Evolutionary conservation across 2,329 filamentous ascomycete species (phyloP), one percentile per base, ranked within the genome.

Genomic region (Pseudogymnoascus sp.): DNA sequence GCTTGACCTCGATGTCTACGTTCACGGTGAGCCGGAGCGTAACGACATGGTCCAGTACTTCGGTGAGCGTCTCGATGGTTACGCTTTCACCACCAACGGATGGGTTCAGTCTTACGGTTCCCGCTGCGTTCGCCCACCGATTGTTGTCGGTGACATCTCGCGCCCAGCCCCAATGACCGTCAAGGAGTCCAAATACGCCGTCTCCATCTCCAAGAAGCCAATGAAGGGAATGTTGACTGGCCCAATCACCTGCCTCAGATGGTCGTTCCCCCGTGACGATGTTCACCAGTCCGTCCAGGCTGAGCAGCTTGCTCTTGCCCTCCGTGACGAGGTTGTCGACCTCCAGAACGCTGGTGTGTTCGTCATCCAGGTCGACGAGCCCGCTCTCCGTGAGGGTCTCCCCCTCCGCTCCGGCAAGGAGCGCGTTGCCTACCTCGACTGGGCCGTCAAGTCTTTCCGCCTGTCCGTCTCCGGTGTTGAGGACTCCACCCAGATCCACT

Each of bases 11-110:
- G 94, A 99, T 72, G 94, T 99, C 77, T 91, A 90, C 76, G 94
- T 99, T 68, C 94, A 99, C 83, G 94, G 94, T 76, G 94, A 99
- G 85, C 94, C 94, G 65, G 94, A 99, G 87, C 92, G 94, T 78
- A 99, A 99, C 82, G 94, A 99, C 87, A 99, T 99, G 94, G 94
- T 99, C 61, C 94, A 99, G 81, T 99, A 97, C 88, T 99, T 99
- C 72, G 94, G 94, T 79, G 94, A 99, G 86, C 90, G 91, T 74
- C 85, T 99, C 67, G 86, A 95, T 73, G 94, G 94, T 74, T 99
- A 97, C 78, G 89, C 92, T 76, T 99, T 99, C 86, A 99, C 94
- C 77, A 97, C 93, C 77, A 90, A 97, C 82, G 94, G 91, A 71
- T 99, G 94, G 94, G 94, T 99, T 63, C 92, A 99, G 85, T 91